A percentile compares a stretch with the other conserved stretches of the same genome.
These are phyloP conservation scores for Usnea hakonensis DNA, from an alignment of 495 filamentous ascomycete genomes.

Conservation along the genomic window DNA sequence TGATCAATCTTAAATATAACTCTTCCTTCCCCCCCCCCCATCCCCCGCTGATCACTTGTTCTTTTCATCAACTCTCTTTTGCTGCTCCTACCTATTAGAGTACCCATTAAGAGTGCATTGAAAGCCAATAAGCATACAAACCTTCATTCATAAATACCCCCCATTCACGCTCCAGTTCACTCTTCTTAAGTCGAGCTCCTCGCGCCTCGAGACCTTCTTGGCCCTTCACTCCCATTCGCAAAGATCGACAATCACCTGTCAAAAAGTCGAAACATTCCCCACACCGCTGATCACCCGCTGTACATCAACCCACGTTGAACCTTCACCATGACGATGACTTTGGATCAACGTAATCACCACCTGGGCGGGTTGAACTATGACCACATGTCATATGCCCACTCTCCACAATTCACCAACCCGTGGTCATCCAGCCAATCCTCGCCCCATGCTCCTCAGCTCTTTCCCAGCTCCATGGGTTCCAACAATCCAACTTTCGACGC, in stretches of 20 bases:
- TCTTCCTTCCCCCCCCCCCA: not conserved
- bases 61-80: conserved; percentile 3
- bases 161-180: not conserved
- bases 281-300: conserved; percentile 15
- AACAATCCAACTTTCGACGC: conserved; percentile 45
- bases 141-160: not conserved
- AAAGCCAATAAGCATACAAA: not conserved
- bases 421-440: conserved; percentile 61
- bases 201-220: not conserved
- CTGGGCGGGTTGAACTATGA: conserved; percentile 78
- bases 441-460: conserved; percentile 37
- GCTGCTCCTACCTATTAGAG: not conserved
- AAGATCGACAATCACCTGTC: not conserved
- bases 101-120: no score
- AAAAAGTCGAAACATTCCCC: not conserved
- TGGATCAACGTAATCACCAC: conserved; percentile 84
- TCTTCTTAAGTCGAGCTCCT: not conserved
- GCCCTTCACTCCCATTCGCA: not conserved
- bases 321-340: conserved; percentile 52
- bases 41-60: conserved; percentile 14
- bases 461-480: conserved; percentile 52
- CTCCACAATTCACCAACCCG: conserved; percentile 89
- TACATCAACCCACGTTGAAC: conserved; percentile 8
- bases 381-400: conserved; percentile 59
- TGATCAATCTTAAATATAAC: conserved; percentile 14